Evolutionary conservation across 192 early-diverging fungal species (phyloP).

Genomic region (Backusella sp.): DNA sequence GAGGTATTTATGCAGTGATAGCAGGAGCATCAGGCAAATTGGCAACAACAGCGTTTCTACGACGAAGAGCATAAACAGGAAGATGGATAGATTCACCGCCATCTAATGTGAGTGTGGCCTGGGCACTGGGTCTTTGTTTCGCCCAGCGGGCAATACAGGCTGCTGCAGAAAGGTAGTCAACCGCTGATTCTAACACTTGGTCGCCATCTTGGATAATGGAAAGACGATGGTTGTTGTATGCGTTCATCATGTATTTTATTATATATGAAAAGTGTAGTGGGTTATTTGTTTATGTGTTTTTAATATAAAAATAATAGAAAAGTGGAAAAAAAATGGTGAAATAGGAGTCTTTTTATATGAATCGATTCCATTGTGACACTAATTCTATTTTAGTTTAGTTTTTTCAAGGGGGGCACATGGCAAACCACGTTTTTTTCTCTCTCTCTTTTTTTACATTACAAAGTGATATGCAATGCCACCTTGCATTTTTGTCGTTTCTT

Average conservation of each 20-base stretch:
- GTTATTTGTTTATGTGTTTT: neutral
- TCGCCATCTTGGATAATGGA: conserved; percentile 14
- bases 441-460: neutral
- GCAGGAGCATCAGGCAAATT: conserved; percentile 26
- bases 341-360: conserved; percentile 3
- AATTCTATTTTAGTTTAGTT: neutral
- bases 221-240: neutral
- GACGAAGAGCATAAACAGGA: conserved; percentile 26
- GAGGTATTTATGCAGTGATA: neutral
- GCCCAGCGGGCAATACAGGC: conserved; percentile 11
- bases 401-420: neutral
- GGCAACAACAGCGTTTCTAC: conserved; percentile 28
- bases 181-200: neutral
- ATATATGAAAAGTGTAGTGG: neutral
- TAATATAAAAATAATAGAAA: neutral
- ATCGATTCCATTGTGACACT: neutral
- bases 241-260: neutral
- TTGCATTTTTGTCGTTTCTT: neutral
- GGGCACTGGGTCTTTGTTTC: conserved; percentile 14
- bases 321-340: neutral
- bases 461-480: neutral
- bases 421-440: conserved; percentile 1
- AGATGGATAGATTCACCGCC: conserved; percentile 14
- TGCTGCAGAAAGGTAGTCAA: conserved; percentile 10
- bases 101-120: conserved; percentile 14